A percentile compares a stretch with the other conserved stretches of the same genome.
These are phyloP conservation scores for Delonix regia DNA, from an alignment of 306 rosid genomes.

Conservation along the genomic window DNA sequence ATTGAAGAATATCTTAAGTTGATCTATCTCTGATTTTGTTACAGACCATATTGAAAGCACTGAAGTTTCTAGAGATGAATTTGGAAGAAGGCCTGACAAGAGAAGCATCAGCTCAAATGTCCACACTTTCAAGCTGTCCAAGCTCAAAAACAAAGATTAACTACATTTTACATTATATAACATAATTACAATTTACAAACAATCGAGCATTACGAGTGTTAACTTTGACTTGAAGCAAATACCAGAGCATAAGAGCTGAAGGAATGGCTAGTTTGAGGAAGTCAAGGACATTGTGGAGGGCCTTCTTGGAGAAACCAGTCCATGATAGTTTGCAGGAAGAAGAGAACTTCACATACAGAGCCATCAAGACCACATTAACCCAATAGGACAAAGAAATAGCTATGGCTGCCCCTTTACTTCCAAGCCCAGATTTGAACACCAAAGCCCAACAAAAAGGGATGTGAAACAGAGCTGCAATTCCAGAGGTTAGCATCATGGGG, in stretches of 20 bases:
- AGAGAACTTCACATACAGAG: conserved; percentile 60
- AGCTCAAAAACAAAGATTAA: background rate
- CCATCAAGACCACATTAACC: conserved; percentile 54
- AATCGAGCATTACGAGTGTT: background rate
- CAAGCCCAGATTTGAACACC: conserved; percentile 53
- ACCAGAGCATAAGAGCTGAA: conserved; percentile 75
- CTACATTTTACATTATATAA: conserved; percentile 39
- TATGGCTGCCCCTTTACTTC: conserved; percentile 58
- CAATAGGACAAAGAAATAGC: conserved; percentile 60
- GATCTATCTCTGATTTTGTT: background rate
- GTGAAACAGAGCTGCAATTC: conserved; percentile 45
- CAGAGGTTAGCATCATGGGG: conserved; percentile 59
- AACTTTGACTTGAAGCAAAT: background rate
- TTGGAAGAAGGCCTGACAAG: conserved; percentile 62
- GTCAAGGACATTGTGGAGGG: conserved; percentile 43
- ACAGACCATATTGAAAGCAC: conserved; percentile 32
- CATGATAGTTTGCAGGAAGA: conserved; percentile 53
- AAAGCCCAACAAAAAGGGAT: conserved; percentile 51
- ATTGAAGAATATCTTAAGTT: background rate
- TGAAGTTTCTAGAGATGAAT: conserved; percentile 61
- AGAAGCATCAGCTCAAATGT: conserved; percentile 60
- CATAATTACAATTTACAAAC: background rate
- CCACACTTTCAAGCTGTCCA: conserved; percentile 60
- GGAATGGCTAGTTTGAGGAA: conserved; percentile 64
- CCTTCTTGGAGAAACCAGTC: conserved; percentile 58